phyloP scores from a whole-genome alignment of 1,139 yeast species.

The Pneumocystis carinii region DNA sequence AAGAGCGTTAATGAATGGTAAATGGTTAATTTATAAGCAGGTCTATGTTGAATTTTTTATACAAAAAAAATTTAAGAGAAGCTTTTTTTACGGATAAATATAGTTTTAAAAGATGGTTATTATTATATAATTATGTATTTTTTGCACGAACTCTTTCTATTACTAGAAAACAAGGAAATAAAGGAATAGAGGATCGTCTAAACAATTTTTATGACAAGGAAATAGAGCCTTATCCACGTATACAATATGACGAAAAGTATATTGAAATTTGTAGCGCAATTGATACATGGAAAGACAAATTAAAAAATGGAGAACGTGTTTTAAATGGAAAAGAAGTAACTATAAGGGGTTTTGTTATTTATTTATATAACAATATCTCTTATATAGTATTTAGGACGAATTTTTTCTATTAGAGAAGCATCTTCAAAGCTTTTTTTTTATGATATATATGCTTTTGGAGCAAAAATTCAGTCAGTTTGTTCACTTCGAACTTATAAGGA shows the following conservation, averaged over 20 bases:
- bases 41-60: neutral
- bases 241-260: neutral
- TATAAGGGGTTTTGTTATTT: neutral
- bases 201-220: neutral
- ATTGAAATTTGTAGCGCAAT: neutral
- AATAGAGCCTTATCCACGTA: neutral
- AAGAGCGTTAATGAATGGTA: neutral
- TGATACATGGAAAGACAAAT: neutral
- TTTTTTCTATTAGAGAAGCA: neutral
- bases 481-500: neutral
- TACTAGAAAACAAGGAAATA: neutral
- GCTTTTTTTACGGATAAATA: neutral
- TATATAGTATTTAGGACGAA: neutral
- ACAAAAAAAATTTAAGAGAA: neutral
- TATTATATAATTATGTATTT: neutral
- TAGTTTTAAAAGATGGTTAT: neutral
- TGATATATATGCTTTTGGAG: neutral
- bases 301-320: neutral
- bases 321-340: neutral
- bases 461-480: conserved; percentile 2
- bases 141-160: neutral
- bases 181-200: neutral
- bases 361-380: neutral
- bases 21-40: neutral
- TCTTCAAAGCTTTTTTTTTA: conserved; percentile 2